A percentile compares a stretch with the other conserved stretches of the same genome.
phyloP scores from a whole-genome alignment of 2,329 filamentous ascomycete genomes.

The Aureobasidium mangrovei region DNA sequence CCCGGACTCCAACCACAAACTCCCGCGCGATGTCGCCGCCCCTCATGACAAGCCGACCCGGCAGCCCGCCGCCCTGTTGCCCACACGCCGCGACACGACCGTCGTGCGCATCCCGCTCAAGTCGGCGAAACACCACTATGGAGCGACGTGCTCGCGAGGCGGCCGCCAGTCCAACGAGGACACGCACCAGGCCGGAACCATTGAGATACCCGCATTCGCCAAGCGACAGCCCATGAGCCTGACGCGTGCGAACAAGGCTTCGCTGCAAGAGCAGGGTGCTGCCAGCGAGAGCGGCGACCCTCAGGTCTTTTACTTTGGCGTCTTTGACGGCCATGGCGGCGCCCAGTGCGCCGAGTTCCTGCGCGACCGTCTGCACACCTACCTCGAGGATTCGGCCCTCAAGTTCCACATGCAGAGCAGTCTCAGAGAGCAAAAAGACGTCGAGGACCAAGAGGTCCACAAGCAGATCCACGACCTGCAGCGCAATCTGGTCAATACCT shows the following conservation, averaged over 20 bases:
- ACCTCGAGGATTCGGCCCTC: constrained; percentile 72
- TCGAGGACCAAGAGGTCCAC: constrained; percentile 10
- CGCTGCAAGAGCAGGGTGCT: constrained; percentile 34
- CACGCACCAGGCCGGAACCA: constrained; percentile 84
- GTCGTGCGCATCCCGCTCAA: constrained; percentile 90
- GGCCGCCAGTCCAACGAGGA: constrained; percentile 89
- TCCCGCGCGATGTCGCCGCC: constrained; percentile 74
- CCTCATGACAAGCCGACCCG: constrained; percentile 51
- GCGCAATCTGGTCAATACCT: constrained; percentile 61
- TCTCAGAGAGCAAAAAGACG: constrained; percentile 40
- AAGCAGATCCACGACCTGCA: constrained; percentile 55
- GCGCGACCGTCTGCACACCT: constrained; percentile 73
- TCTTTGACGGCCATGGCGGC: constrained; percentile 95
- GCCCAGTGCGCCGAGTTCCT: constrained; percentile 81
- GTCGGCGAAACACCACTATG: constrained; percentile 94
- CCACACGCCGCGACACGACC: constrained; percentile 67
- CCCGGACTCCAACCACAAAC: constrained; percentile 82
- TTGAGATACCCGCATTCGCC: constrained; percentile 88
- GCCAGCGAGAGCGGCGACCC: constrained; percentile 79
- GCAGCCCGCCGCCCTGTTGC: constrained; percentile 14
- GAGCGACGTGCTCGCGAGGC: constrained; percentile 67
- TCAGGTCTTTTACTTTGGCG: constrained; percentile 93
- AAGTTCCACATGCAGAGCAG: constrained; percentile 73
- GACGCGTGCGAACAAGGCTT: constrained; percentile 28
- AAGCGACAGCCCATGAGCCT: constrained; percentile 64